A percentile compares a stretch with the other conserved stretches of the same genome.
Evolutionary conservation across 2,329 filamentous ascomycete species (phyloP).

Genomic region (Hypoxylon sp.): DNA sequence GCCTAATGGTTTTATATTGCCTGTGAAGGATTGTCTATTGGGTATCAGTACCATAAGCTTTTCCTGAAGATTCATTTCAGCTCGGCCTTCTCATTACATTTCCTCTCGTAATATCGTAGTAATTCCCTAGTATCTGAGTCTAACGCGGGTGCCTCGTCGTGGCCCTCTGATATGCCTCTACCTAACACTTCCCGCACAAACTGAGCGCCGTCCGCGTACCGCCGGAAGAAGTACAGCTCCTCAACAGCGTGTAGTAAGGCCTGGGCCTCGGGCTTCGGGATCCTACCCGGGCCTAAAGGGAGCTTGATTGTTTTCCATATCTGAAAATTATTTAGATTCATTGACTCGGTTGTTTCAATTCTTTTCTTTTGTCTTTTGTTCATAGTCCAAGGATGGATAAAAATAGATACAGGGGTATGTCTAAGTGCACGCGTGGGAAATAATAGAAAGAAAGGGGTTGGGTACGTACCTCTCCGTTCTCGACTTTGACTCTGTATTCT

Average conservation of each 20-base stretch:
- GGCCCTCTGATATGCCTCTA: conserved; percentile 20
- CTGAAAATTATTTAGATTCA: conserved; percentile 51
- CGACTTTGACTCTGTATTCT: conserved; percentile 62
- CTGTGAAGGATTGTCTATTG: neutral
- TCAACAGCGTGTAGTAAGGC: conserved; percentile 68
- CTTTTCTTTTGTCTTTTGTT: neutral
- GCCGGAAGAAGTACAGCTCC: conserved; percentile 68
- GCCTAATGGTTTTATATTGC: neutral
- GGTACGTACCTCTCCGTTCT: conserved; percentile 66
- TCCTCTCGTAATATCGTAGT: conserved; percentile 59
- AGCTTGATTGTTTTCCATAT: conserved; percentile 59
- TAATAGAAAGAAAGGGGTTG: neutral
- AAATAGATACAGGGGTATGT: neutral
- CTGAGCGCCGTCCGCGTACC: conserved; percentile 60
- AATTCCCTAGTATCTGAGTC: conserved; percentile 60
- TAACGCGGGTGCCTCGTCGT: conserved; percentile 50
- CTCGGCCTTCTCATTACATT: conserved; percentile 55
- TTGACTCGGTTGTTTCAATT: neutral
- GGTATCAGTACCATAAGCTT: neutral
- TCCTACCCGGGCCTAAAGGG: conserved; percentile 53
- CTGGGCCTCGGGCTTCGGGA: conserved; percentile 63
- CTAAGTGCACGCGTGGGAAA: neutral
- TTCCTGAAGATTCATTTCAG: neutral
- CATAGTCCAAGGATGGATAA: neutral
- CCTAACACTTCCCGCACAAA: conserved; percentile 57